Evolutionary conservation across 805 yeast genomes (phyloP), one percentile per base, ranked within the genome.

Genomic region (Yamadazyma scolyti): DNA sequence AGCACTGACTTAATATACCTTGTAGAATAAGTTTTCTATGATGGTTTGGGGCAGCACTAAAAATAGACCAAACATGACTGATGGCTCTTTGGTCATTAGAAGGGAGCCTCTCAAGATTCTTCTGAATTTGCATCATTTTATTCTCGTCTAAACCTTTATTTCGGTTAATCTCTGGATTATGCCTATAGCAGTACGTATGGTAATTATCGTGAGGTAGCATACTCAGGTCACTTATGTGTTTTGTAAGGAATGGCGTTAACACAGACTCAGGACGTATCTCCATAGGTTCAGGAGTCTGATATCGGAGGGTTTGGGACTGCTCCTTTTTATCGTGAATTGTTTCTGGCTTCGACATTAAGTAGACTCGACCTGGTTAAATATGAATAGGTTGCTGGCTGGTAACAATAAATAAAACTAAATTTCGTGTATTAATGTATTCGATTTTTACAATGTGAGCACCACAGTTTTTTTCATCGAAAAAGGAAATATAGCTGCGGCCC

Each of bases 1-100:
- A 93, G 56, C 97, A 87, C 54, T 87, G 95, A 4, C 86, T 69
- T 25, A 93, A 61, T 20, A 93, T 59, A 1, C 97, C 97, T 51
- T 83, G 82, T 29, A 93, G 59, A 1, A 90, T 84, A 25, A 90
- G 63, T 29, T 76, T 73, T 32, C 97, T 67, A 50, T 82, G 85
- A 25, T 70, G 74, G 22, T 69, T 59, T 4, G 82, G 85, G 16
- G 90, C 83, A 25, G 82, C 85, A 31, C 79, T 72, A 56, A 87
- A 90, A 7, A 80, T 73, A 4, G 87, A 77, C 93, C 96, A 86
- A 11, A 86, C 83, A 42, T 82, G 86, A 23, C 80, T 71, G 16
- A 90, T 78, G 12, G 86, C 85, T 42, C 79, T 79, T 44, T 81
- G 82, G 51, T 86, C 96, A 24, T 73, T 57, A n/a, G 69, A 53